These are phyloP conservation scores for Penicillium herquei DNA, from an alignment of 495 filamentous ascomycete genomes.

Conservation along the genomic window DNA sequence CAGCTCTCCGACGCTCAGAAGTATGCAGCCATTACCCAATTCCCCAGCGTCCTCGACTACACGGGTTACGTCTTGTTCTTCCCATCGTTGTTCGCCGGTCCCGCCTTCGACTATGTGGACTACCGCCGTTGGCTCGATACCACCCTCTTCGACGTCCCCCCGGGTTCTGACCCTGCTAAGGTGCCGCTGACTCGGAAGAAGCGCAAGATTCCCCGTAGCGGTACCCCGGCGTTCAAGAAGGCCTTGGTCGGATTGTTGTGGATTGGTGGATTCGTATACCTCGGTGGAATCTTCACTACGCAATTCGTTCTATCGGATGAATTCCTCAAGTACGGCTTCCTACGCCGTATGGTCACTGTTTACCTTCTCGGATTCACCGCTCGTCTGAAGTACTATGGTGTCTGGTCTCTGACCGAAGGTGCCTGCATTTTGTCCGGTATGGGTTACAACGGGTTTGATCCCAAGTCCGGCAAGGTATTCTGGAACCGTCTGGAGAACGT, in stretches of 20 bases:
- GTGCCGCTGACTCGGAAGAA: constrained; percentile 84
- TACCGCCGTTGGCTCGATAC: constrained; percentile 92
- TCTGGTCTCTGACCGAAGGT: constrained; percentile 90
- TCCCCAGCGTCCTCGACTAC: constrained; percentile 78
- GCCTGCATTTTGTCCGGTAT: constrained; percentile 92
- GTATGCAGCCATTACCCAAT: constrained; percentile 68
- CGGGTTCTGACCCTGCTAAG: constrained; percentile 72
- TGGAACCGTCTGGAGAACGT: constrained; percentile 92
- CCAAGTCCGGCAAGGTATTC: constrained; percentile 72
- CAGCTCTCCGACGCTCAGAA: constrained; percentile 84
- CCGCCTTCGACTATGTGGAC: constrained; percentile 90
- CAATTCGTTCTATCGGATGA: constrained; percentile 57
- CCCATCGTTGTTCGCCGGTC: constrained; percentile 80
- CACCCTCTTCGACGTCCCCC: constrained; percentile 86
- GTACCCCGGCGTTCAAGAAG: constrained; percentile 80
- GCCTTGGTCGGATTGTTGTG: constrained; percentile 67
- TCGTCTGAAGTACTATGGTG: constrained; percentile 91
- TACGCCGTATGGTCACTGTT: constrained; percentile 69
- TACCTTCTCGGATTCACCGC: constrained; percentile 79
- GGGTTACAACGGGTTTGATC: constrained; percentile 91
- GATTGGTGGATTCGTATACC: constrained; percentile 75
- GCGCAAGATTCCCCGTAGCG: constrained; percentile 91
- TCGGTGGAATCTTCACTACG: constrained; percentile 63
- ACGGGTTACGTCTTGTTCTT: constrained; percentile 93
- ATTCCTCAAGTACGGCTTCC: constrained; percentile 65